A percentile compares a stretch with the other conserved stretches of the same genome.
Conservation (phyloP, 192 early-diverging fungal species). For the Chytriomyces sp. region DNA sequence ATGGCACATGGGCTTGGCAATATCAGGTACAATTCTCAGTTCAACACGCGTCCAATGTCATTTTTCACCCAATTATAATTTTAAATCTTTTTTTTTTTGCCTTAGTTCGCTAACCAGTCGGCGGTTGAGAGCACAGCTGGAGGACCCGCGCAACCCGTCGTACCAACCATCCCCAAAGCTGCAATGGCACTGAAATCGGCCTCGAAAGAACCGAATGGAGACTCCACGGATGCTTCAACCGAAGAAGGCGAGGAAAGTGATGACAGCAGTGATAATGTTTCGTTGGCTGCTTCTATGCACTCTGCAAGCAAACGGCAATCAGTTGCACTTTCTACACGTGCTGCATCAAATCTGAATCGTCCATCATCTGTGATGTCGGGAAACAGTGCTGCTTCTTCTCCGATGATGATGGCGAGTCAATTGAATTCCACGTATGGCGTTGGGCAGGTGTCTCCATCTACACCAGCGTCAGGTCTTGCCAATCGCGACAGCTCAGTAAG, state of each 20-base stretch:
- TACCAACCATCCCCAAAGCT: neutral
- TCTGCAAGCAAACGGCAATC: conserved; percentile 24
- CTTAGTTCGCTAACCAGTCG: conserved; percentile 31
- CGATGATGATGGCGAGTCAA: conserved; percentile 1
- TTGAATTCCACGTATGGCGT: conserved; percentile 2
- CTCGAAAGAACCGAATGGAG: neutral
- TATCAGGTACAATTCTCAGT: conserved; percentile 15
- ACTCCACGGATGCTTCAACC: neutral
- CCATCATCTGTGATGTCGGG: neutral
- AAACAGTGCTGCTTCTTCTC: neutral
- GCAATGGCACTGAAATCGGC: neutral
- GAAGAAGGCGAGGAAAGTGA: conserved; percentile 24
- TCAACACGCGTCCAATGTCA: no score
- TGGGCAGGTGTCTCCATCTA: neutral
- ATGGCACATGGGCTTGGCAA: conserved; percentile 36
- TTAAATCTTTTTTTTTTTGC: conserved; percentile 1
- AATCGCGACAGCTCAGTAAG: neutral
- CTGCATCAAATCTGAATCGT: neutral
- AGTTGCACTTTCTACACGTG: neutral
- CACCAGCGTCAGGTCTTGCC: neutral
- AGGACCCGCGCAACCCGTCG: neutral
- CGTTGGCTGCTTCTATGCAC: conserved; percentile 25
- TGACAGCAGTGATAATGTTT: conserved; percentile 25
- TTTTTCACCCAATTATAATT: no score
- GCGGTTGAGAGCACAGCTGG: conserved; percentile 10